These are phyloP conservation scores for Monoraphidium neglectum DNA, from an alignment of 139 green algal species.

Conservation along the genomic window DNA sequence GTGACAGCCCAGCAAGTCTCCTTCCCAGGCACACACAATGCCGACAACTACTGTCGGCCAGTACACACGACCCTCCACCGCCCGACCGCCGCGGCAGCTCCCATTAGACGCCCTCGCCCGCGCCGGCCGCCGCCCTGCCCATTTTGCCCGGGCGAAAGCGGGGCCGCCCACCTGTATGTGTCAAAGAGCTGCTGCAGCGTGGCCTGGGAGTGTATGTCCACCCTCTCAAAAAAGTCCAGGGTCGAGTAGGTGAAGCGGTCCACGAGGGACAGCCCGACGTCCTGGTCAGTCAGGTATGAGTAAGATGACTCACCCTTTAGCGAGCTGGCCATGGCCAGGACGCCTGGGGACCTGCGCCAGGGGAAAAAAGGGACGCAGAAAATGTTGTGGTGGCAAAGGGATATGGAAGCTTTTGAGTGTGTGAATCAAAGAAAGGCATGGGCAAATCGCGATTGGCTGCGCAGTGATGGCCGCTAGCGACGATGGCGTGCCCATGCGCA, in stretches of 20 bases:
- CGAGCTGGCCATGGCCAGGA: conserved; percentile 26
- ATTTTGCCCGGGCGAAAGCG: background rate
- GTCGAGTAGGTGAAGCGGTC: conserved; percentile 75
- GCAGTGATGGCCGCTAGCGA: too few species aligned
- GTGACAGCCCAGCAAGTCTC: background rate
- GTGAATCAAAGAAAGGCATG: too few species aligned
- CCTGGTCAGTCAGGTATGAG: conserved; percentile 58
- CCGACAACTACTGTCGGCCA: background rate
- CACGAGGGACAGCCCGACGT: conserved; percentile 71
- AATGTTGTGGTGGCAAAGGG: too few species aligned
- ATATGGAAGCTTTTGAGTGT: too few species aligned
- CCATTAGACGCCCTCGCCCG: too few species aligned
- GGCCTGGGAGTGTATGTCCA: conserved; percentile 39
- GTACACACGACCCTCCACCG: background rate
- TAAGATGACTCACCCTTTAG: conserved; percentile 67
- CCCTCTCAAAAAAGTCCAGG: conserved; percentile 68
- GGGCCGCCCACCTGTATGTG: conserved; percentile 29
- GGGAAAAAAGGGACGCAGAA: too few species aligned
- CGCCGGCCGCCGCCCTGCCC: too few species aligned
- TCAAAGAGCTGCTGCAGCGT: conserved; percentile 49
- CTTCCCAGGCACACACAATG: background rate
- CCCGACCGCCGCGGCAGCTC: too few species aligned
- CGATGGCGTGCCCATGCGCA: too few species aligned
- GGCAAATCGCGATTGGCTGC: too few species aligned
- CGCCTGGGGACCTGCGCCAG: conserved; percentile 20